Base-by-base conservation (phyloP, 108 stramenopile species). In the Nitzschia inconspicua region DNA sequence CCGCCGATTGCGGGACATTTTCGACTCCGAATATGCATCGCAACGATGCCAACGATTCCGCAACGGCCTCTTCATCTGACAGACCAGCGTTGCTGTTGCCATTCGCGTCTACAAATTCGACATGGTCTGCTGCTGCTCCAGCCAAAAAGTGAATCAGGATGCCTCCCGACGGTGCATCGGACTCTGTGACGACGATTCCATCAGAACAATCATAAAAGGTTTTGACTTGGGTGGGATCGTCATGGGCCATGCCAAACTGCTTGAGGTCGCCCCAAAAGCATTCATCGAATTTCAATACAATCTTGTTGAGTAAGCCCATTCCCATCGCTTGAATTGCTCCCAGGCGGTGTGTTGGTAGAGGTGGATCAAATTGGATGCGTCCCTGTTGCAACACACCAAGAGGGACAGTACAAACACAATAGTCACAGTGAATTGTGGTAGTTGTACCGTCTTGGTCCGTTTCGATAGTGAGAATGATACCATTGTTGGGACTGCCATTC, bases 301-400 rank as follows among this genome's bases (percentile, higher is more conserved):
- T 46, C 36, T 72, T 72, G 46, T 72, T 52, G 5, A 72, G 41
- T 6, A 57, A 18, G 23, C 70, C 70, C 55, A 72, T 59, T n/a
- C 70, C 70, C 4, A 65, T 59, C 19, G 36, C 41, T 9, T 65
- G 31, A 20, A 72, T 72, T 6, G 63, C 42, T 24, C 30, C 31
- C 44, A 29, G 31, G n/a, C 36, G 55, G 14, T 35, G 19, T 10
- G 23, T 18, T 6, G 55, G 39, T 0, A 72, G 44, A 0, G 46
- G 0, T 13, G 70, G 70, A 0, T 20, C 24, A 52, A 72, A 72
- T 20, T 31, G 0, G 20, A 72, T 57, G 4, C 16, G 8, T 13
- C 43, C 31, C 5, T 37, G 13, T 49, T 72, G 35, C 11, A 72
- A 29, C 5, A 72, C 70, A 0, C 70, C 70, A n/a, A 72, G 34